Base-by-base conservation (phyloP, 73 alveolate species). In the Breviolum minutum region DNA sequence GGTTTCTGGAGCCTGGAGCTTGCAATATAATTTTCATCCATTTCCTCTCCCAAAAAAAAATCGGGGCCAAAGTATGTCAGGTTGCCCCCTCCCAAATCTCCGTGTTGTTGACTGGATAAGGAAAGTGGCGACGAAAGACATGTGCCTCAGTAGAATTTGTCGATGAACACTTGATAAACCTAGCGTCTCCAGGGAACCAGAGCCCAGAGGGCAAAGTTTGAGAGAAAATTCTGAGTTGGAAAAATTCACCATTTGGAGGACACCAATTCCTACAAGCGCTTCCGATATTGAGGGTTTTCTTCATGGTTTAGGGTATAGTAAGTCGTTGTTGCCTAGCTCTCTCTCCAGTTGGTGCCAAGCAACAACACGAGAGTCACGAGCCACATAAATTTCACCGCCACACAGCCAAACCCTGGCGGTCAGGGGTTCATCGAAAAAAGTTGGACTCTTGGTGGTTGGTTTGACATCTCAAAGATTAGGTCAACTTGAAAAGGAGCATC, bases 371-470 rank as follows among this genome's bases (percentile, higher is more conserved):
- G 89, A 60, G 97, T 80, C 89, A 27, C 99, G 90, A 17, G 99
- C 99, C 63, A 95, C 99, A 24, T 48, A 95, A 90, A 95, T 95
- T 70, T 95, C 99, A 22, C 99, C 99, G 0, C 99, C 99, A 62
- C 99, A 95, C 7, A 82, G 95, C 99, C 99, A 95, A 26, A 95
- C 91, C 91, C 91, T 82, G 63, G 30, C 26, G 63, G 86, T 27
- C 63, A 9, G 64, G 24, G 1, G n/a, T 17, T 77, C 61, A 17
- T 27, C 17, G 63, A 77, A n/a, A 40, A 40, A 3, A 40, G 54
- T 40, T 40, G 54, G 54, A 40, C 54, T 40, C 54, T 40, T 40
- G 5, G 5, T 14, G 8, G 77, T 22, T 22, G 1, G 8, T 17
- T 68, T 14, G 24, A 68, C 17, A 68, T 2, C 77, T 17, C 17